A percentile compares a stretch with the other conserved stretches of the same genome.
Conservation (phyloP, 208 protist species). For the Strigomonas culicis region DNA sequence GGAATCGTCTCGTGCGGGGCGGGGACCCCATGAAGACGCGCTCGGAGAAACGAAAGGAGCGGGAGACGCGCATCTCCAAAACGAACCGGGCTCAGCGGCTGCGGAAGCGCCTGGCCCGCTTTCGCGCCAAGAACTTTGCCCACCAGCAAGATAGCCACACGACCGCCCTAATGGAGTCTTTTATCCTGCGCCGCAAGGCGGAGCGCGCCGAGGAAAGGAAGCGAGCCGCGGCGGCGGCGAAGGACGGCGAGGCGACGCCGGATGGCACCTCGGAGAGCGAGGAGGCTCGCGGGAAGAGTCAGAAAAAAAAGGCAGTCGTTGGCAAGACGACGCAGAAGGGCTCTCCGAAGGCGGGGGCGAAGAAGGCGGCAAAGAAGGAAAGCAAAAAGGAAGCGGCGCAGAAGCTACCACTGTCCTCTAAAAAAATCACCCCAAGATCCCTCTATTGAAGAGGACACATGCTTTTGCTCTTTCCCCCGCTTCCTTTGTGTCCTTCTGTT, state of each 20-base stretch:
- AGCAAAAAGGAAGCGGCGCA: background rate
- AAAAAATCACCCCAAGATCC: slow-evolving; percentile 5
- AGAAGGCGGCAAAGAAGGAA: background rate
- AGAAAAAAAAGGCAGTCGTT: background rate
- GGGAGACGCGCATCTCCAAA: slow-evolving; percentile 48
- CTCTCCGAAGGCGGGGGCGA: background rate
- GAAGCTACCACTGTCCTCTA: background rate
- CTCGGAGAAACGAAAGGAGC: slow-evolving; percentile 60
- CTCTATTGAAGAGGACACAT: slow-evolving; percentile 6
- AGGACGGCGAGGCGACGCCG: slow-evolving; percentile 11
- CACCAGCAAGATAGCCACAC: slow-evolving; percentile 69
- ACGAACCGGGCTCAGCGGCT: slow-evolving; percentile 61
- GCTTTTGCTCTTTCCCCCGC: no score
- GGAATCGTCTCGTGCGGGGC: slow-evolving; percentile 61
- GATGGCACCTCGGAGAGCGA: background rate
- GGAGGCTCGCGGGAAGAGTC: slow-evolving; percentile 1
- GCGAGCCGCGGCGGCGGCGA: slow-evolving; percentile 20
- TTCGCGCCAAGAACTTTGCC: slow-evolving; percentile 48
- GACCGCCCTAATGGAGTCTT: slow-evolving; percentile 85
- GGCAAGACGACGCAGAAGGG: background rate
- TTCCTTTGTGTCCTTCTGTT: no score
- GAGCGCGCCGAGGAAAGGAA: slow-evolving; percentile 58
- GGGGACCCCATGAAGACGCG: slow-evolving; percentile 86
- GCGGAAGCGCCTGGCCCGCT: slow-evolving; percentile 47
- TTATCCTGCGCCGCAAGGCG: slow-evolving; percentile 66